Evolutionary conservation across 192 early-diverging fungal genomes (phyloP).

Genomic region (Backusella psychrophila): DNA sequence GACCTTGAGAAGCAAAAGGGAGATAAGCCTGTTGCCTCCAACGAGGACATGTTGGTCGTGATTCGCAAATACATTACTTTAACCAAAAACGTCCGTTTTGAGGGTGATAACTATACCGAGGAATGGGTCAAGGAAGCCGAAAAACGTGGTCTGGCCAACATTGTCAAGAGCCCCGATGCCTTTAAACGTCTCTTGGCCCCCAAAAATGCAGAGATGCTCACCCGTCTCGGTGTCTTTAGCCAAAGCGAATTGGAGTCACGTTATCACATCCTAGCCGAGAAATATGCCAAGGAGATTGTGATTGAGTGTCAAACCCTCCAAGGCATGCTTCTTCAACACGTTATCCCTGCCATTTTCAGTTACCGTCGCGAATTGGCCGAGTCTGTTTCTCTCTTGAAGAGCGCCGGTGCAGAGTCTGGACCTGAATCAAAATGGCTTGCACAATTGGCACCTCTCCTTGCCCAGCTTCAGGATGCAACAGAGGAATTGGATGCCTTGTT

Average conservation of each 20-base stretch:
- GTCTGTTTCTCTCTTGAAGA: constrained; percentile 71
- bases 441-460: constrained; percentile 61
- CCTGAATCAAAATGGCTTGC: constrained; percentile 77
- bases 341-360: constrained; percentile 84
- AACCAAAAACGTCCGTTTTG: constrained; percentile 88
- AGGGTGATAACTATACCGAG: constrained; percentile 97
- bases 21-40: constrained; percentile 68
- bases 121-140: constrained; percentile 92
- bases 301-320: constrained; percentile 92
- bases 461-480: constrained; percentile 50
- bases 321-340: constrained; percentile 76
- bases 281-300: constrained; percentile 94
- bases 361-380: constrained; percentile 91
- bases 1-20: constrained; percentile 83
- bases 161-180: constrained; percentile 86
- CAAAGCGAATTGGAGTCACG: constrained; percentile 86
- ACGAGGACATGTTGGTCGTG: constrained; percentile 87
- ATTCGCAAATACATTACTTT: constrained; percentile 82
- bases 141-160: constrained; percentile 95
- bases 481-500: constrained; percentile 56
- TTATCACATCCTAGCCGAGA: constrained; percentile 95
- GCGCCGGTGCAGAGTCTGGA: constrained; percentile 44
- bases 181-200: constrained; percentile 78
- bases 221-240: constrained; percentile 80
- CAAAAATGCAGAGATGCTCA: constrained; percentile 74